Conservation (phyloP, 2,329 filamentous ascomycete species). For the Phaeosphaeria sp. region DNA sequence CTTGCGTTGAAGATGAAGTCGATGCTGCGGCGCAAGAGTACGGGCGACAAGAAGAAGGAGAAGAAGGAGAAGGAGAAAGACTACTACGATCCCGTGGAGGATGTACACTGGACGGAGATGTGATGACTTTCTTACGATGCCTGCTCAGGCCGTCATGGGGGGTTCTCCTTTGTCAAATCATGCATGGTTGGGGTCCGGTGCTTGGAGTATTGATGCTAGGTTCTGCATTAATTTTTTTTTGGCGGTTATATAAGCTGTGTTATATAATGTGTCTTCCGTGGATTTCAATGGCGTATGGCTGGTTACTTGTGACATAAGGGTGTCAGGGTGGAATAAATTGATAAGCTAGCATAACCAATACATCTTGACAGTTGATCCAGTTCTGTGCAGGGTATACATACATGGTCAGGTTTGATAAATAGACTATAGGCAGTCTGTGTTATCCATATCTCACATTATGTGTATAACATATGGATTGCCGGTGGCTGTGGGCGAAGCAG, state of each 20-base stretch:
- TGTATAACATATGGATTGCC: no score
- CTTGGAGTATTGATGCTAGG: neutral
- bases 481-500: no score
- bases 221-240: neutral
- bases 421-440: no score
- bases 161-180: neutral
- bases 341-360: neutral
- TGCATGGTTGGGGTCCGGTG: neutral
- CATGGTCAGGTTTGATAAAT: no score
- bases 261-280: neutral
- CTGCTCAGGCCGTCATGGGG: neutral
- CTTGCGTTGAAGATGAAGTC: slow-evolving; percentile 40
- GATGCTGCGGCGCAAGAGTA: slow-evolving; percentile 33
- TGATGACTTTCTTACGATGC: slow-evolving; percentile 4
- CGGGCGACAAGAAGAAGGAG: slow-evolving; percentile 32
- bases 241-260: neutral
- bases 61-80: slow-evolving; percentile 26
- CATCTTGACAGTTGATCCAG: neutral
- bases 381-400: no score
- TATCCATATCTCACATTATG: no score
- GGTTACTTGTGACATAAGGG: neutral
- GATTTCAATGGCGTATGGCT: neutral
- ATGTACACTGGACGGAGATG: slow-evolving; percentile 47
- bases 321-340: neutral
- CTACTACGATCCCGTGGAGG: slow-evolving; percentile 38